Conservation (phyloP, 2,329 filamentous ascomycete species). For the Xylariaceae sp. region DNA sequence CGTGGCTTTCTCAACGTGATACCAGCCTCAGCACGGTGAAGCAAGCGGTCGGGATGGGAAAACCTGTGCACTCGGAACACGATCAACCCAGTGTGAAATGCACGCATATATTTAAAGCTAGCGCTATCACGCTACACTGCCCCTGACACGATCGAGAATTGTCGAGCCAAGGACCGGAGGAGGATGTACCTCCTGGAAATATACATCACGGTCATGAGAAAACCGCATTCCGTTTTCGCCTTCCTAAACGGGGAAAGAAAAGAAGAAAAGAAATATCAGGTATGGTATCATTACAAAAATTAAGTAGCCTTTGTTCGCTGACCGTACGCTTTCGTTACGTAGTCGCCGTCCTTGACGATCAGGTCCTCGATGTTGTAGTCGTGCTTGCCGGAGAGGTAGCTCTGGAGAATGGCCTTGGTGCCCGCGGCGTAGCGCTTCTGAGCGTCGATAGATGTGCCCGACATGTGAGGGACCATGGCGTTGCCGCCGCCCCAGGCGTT, state of each 20-base stretch:
- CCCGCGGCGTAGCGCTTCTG: conserved; percentile 88
- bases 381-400: conserved; percentile 80
- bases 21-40: too few relatives aligned
- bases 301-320: conserved; percentile 53
- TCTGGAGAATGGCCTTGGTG: conserved; percentile 83
- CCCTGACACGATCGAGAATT: not conserved
- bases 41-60: too few relatives aligned
- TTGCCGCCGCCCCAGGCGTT: conserved; percentile 96
- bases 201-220: conserved; percentile 8
- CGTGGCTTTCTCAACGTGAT: too few relatives aligned
- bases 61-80: too few relatives aligned
- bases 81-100: too few relatives aligned
- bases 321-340: conserved; percentile 91
- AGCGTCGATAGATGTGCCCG: conserved; percentile 95
- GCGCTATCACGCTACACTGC: not conserved
- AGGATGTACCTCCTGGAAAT: not conserved
- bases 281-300: not conserved
- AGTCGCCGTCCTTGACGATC: conserved; percentile 85
- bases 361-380: conserved; percentile 90
- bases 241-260: not conserved
- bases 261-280: not conserved
- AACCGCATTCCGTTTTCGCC: not conserved
- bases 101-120: not conserved
- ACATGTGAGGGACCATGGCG: conserved; percentile 99
- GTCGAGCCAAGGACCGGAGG: not conserved